These are phyloP conservation scores for Teunomyces barrocoloradensis DNA, from an alignment of 805 yeast genomes.

Conservation along the genomic window DNA sequence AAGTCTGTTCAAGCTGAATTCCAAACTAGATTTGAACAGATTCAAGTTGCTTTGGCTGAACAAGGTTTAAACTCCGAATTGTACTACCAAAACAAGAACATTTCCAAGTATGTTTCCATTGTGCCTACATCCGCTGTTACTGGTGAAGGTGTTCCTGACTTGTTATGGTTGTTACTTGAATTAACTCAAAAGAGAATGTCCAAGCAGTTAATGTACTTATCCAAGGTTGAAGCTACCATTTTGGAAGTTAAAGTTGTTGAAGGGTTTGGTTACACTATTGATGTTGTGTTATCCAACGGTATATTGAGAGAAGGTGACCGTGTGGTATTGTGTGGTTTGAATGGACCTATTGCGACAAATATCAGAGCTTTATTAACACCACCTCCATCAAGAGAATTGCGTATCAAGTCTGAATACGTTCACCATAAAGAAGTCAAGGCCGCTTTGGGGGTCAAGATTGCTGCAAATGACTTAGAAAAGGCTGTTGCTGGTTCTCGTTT, in stretches of 20 bases:
- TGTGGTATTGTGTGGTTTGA: slow-evolving; percentile 93
- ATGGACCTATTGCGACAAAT: slow-evolving; percentile 96
- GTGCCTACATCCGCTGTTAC: slow-evolving; percentile 99
- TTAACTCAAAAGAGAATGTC: slow-evolving; percentile 98
- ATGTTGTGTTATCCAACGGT: slow-evolving; percentile 97
- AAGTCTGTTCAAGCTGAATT: slow-evolving; percentile 89
- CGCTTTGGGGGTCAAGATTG: slow-evolving; percentile 97
- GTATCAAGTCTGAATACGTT: slow-evolving; percentile 93
- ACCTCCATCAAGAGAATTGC: slow-evolving; percentile 93
- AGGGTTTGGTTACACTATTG: slow-evolving; percentile 98
- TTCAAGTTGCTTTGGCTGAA: slow-evolving; percentile 90
- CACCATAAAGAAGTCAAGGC: slow-evolving; percentile 99
- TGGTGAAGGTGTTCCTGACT: slow-evolving; percentile 99
- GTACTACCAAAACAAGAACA: slow-evolving; percentile 90
- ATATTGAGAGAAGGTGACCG: slow-evolving; percentile 91
- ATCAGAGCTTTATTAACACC: slow-evolving; percentile 96
- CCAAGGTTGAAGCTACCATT: slow-evolving; percentile 92
- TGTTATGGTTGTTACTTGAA: slow-evolving; percentile 91
- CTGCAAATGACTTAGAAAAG: slow-evolving; percentile 96
- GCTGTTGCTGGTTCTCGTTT: slow-evolving; percentile 99
- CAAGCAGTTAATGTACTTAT: slow-evolving; percentile 92
- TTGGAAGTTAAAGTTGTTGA: slow-evolving; percentile 97
- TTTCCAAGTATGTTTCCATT: slow-evolving; percentile 90
- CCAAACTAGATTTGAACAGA: slow-evolving; percentile 78
- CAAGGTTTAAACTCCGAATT: slow-evolving; percentile 98